Base-by-base conservation (phyloP, 2,329 filamentous ascomycete genomes). In the Capronia epimyces region DNA sequence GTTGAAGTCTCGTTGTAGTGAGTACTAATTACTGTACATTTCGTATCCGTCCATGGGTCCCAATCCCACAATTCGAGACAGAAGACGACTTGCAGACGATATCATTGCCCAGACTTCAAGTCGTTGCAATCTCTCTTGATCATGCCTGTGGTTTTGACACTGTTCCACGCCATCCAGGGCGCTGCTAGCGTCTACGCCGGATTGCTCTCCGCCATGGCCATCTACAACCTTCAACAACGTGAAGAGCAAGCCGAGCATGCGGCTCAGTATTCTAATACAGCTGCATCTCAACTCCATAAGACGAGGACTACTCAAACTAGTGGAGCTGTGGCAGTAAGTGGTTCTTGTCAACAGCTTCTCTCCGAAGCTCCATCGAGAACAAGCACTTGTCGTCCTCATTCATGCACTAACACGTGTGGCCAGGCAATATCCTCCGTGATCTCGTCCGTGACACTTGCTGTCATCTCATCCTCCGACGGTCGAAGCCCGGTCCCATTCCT, bases 271-370 rank as follows among this genome's bases (percentile, higher is more conserved):
- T 58, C 53, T 15, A 50, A 50, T 20, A 55, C 43, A 16, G 56
- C 53, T 20, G 41, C 47, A 21, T 15, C 47, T 21, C 53, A 55
- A 31, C 46, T 58, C 29, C 56, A 54, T 50, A 53, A 56, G 43
- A 58, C 56, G 7, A 51, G 56, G 47, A 58, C 50, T 13, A 58
- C 56, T 20, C 50, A 58, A 24, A 44, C 50, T 8, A 56, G 50
- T 43, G 56, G 53, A 24, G 53, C 47, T 25, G 10, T 58, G 15
- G 56, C 53, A 18, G 56, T 58, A 50, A 47, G 56, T 53, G 43
- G 15, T 13, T 13, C 9, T 10, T 22, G n/a, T 10, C 22, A 34
- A 18, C 16, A 25, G 9, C 15, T 6, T 39, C 36, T 22, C 15
- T 39, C 8, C 32, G 5, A 36, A 27, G 25, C 25, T 27, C 25